Conservation (phyloP, 2,329 filamentous ascomycete species). For the Fusarium equiseti region DNA sequence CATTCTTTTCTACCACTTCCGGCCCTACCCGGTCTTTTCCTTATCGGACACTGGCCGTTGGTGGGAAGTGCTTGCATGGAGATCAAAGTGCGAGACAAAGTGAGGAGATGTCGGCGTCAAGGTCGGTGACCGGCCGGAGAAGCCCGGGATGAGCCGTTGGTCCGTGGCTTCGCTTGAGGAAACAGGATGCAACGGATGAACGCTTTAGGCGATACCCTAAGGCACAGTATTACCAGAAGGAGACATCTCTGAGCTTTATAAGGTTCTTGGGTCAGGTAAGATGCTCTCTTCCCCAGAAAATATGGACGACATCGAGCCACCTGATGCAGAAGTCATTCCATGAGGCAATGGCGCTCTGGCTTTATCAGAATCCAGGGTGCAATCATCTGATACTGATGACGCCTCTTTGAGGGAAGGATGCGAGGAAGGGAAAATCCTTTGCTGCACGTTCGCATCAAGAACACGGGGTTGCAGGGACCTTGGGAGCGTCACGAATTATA, state of each 20-base stretch:
- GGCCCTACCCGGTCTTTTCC: constrained; percentile 29
- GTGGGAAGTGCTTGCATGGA: constrained; percentile 35
- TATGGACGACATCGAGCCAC: constrained; percentile 47
- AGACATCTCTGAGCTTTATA: constrained; percentile 32
- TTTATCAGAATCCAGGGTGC: constrained; percentile 16
- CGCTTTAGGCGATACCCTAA: constrained; percentile 20
- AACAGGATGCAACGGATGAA: constrained; percentile 13
- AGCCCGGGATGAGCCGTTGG: constrained; percentile 44
- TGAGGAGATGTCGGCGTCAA: constrained; percentile 28
- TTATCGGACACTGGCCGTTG: constrained; percentile 23
- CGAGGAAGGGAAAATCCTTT: constrained; percentile 18
- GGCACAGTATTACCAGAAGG: constrained; percentile 33
- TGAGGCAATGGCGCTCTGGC: constrained; percentile 14
- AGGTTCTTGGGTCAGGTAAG: constrained; percentile 26
- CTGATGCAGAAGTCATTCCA: constrained; percentile 44
- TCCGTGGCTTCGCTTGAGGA: constrained; percentile 40
- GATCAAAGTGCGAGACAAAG: constrained; percentile 2
- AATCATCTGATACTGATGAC: constrained; percentile 47
- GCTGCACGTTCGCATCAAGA: constrained; percentile 31
- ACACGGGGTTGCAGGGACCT: constrained; percentile 25
- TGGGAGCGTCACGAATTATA: constrained; percentile 34
- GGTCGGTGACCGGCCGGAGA: constrained; percentile 26
- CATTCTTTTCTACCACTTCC: constrained; percentile 20
- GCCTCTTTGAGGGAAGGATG: constrained; percentile 19
- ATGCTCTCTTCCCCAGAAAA: constrained; percentile 41